These are phyloP conservation scores for Diaporthe eres DNA, from an alignment of 2,329 filamentous ascomycete species.

Conservation along the genomic window DNA sequence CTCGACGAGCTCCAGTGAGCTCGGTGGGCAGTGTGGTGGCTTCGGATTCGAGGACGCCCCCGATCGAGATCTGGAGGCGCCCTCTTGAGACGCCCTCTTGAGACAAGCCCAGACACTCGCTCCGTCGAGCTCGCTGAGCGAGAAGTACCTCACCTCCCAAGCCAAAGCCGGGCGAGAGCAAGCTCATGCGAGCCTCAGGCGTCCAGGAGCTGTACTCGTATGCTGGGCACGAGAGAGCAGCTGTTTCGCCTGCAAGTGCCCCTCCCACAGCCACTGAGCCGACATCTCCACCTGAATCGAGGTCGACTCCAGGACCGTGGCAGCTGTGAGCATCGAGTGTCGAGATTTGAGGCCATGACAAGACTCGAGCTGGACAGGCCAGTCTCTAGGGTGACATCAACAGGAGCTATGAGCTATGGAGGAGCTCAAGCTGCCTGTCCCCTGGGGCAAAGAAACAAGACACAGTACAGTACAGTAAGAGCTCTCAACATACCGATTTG, in stretches of 20 bases:
- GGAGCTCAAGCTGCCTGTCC: constrained; percentile 20
- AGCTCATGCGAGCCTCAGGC: constrained; percentile 14
- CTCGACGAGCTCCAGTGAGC: constrained; percentile 14
- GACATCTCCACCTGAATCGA: neutral
- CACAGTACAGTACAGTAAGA: neutral
- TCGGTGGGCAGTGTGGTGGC: constrained; percentile 10
- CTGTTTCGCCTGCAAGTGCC: neutral
- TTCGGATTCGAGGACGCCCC: neutral
- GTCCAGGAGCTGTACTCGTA: neutral
- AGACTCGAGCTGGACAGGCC: neutral
- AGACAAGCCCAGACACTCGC: constrained; percentile 20
- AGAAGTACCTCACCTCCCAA: neutral
- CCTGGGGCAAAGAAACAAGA: neutral
- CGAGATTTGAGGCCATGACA: neutral
- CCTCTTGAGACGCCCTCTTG: constrained; percentile 2
- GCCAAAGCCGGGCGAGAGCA: neutral
- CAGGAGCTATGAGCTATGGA: constrained; percentile 22
- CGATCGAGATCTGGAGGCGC: constrained; percentile 15
- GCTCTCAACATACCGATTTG: constrained; percentile 20
- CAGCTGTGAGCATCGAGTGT: neutral
- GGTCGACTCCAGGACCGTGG: neutral
- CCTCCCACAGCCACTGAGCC: constrained; percentile 3
- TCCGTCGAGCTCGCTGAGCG: neutral
- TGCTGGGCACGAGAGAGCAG: neutral
- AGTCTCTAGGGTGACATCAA: neutral